phyloP scores from a whole-genome alignment of 768 basidiomycete genomes.

The Russula griseocarnosa region DNA sequence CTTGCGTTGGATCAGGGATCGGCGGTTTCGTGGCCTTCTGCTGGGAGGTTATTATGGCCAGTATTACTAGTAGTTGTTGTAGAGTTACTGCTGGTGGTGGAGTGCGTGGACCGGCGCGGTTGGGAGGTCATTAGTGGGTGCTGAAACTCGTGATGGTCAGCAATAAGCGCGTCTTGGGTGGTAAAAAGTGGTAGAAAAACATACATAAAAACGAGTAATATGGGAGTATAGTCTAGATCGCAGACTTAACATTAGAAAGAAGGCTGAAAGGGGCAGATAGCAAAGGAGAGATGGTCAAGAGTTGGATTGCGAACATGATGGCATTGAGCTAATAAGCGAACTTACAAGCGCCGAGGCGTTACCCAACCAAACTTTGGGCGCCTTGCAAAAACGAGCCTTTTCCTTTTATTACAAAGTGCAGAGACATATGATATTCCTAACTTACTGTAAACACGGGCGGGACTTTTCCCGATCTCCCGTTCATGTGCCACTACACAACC shows the following conservation, averaged over 20 bases:
- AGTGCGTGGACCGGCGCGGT: background rate
- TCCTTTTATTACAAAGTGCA: background rate
- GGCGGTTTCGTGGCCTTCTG: conserved; percentile 44
- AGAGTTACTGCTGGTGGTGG: background rate
- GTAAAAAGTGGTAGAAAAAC: background rate
- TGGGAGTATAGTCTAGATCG: conserved; percentile 6
- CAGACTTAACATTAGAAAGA: conserved; percentile 3
- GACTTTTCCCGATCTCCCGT: too few relatives aligned
- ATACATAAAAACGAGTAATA: conserved; percentile 13
- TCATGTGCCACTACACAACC: conserved; percentile 34
- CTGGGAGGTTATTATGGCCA: conserved; percentile 31
- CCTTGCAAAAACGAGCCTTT: too few relatives aligned
- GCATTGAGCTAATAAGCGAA: too few relatives aligned
- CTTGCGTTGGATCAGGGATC: conserved; percentile 51
- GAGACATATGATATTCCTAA: background rate
- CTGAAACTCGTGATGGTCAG: background rate
- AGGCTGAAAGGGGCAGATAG: too few relatives aligned
- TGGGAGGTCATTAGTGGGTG: conserved; percentile 1
- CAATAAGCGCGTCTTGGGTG: background rate
- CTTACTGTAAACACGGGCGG: too few relatives aligned
- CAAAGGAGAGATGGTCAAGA: too few relatives aligned
- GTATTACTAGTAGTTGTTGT: background rate
- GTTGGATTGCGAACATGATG: too few relatives aligned
- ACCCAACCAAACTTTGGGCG: too few relatives aligned
- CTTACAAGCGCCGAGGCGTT: too few relatives aligned